Base-by-base conservation (phyloP, 495 filamentous ascomycete genomes). In the Endocarpon pusillum region DNA sequence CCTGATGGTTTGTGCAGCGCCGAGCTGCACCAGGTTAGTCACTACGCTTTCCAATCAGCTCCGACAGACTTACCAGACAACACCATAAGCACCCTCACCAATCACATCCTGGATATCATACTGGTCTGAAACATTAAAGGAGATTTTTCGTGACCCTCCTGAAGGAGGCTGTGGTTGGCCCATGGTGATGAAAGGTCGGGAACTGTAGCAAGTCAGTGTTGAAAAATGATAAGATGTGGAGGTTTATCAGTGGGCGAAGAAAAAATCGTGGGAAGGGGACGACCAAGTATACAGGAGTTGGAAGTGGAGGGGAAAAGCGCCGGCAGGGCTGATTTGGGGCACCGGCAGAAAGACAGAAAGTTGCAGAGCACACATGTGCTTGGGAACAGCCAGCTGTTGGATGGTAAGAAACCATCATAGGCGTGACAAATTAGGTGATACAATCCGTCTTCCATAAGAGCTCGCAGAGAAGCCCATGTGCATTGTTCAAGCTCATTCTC, bases 61-160 rank as follows among this genome's bases (percentile, higher is more conserved):
- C 11, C 2, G 12, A 14, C 31, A 36, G 45, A 47, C 79, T 61
- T 71, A 96, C 87, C 89, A 96, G 37, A 99, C 91, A 43, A 99
- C 91, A 49, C 91, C 91, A 49, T 99, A 99, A 41, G 91, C 91
- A 44, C 91, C 91, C 57, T 99, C 91, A 36, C 91, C 91, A 31
- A 99, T 91, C 24, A 99, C 91, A 72, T 99, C 91, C 52, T 93
- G 85, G 41, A 99, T 96, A 45, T 96, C 91, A 54, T 99, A 99
- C 58, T 99, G 91, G 50, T 99, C 91, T 44, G 84, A 93, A 27
- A 99, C 91, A 48, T 99, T 99, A 73, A 99, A 99, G 28, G 85
- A 94, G 53, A 99, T 99, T 73, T 96, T 99, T 40, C 91, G 71
- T 47, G 89, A 93, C 18, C 61, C 62, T 44, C 61, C 61, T 34